A percentile compares a stretch with the other conserved stretches of the same genome.
Evolutionary conservation across 164 flowering plant genomes (phyloP).

Genomic region (Stephania japonica): DNA sequence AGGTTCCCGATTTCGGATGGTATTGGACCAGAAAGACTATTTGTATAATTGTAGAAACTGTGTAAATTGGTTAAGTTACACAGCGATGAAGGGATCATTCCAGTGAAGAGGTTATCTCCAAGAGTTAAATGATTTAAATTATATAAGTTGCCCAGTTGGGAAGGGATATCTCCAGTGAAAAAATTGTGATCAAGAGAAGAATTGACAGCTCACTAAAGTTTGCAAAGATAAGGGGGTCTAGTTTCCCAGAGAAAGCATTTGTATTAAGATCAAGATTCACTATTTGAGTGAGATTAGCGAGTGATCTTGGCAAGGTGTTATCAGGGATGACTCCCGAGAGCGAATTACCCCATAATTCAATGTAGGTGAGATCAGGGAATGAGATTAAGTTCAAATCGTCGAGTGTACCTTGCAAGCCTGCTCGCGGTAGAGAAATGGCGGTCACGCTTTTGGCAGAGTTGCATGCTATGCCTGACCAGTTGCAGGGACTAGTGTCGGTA

Average conservation of each 20-base stretch:
- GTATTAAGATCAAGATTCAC: no score
- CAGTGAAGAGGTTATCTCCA: not conserved
- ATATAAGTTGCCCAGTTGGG: not conserved
- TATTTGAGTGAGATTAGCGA: no score
- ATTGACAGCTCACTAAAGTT: no score
- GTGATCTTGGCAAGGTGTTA: no score
- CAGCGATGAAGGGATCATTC: not conserved
- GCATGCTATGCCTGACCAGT: slow-evolving; percentile 4
- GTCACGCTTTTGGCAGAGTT: not conserved
- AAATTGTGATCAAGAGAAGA: no score
- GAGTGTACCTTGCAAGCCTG: slow-evolving; percentile 4
- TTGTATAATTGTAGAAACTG: not conserved
- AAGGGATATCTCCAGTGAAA: not conserved
- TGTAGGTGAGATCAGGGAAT: not conserved
- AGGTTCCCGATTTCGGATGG: slow-evolving; percentile 7
- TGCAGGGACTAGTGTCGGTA: not conserved
- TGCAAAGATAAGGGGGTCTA: no score
- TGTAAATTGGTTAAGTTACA: not conserved
- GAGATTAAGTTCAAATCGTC: not conserved
- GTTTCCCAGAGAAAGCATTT: no score
- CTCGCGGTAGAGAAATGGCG: not conserved
- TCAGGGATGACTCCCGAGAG: slow-evolving; percentile 1
- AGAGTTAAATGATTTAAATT: not conserved
- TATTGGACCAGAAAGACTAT: not conserved
- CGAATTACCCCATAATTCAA: not conserved